A percentile compares a stretch with the other conserved stretches of the same genome.
These are phyloP conservation scores for Fusarium scirpi DNA, from an alignment of 2,329 filamentous ascomycete species.

Conservation along the genomic window DNA sequence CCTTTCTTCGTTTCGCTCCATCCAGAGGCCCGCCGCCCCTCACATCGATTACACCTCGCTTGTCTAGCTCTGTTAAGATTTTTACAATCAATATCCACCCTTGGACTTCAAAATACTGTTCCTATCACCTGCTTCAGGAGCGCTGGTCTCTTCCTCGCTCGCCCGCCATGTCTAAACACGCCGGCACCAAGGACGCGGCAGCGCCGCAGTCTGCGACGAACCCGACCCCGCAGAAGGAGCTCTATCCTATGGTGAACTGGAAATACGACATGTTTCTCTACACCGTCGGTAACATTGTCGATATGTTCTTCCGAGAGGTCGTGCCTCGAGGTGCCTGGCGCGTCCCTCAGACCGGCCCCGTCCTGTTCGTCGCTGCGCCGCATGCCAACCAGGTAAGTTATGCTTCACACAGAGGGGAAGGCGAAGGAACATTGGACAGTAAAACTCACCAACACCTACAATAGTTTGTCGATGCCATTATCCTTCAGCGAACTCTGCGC, in stretches of 20 bases:
- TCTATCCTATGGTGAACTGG: conserved; percentile 77
- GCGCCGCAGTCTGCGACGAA: conserved; percentile 44
- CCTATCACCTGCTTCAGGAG: conserved; percentile 12
- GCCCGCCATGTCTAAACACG: conserved; percentile 39
- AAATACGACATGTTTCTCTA: conserved; percentile 84
- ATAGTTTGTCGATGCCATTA: conserved; percentile 94
- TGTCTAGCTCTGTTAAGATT: conserved; percentile 28
- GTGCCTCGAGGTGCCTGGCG: conserved; percentile 96
- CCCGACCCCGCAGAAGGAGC: conserved; percentile 60
- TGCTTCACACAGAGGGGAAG: neutral
- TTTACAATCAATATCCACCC: conserved; percentile 19
- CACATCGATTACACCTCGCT: conserved; percentile 19
- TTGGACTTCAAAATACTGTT: conserved; percentile 1
- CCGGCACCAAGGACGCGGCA: conserved; percentile 43
- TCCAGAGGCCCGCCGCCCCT: conserved; percentile 28
- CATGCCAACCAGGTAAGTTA: conserved; percentile 89
- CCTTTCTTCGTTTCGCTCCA: conserved; percentile 8
- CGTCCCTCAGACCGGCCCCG: conserved; percentile 86
- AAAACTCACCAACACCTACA: conserved; percentile 16
- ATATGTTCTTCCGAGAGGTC: conserved; percentile 98
- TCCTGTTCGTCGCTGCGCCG: conserved; percentile 95
- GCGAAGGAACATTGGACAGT: neutral
- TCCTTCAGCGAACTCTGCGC: conserved; percentile 90
- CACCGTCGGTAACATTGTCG: conserved; percentile 83
- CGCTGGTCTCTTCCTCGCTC: conserved; percentile 18